These are phyloP conservation scores for Talaromyces adpressus DNA, from an alignment of 495 filamentous ascomycete genomes.

Conservation along the genomic window DNA sequence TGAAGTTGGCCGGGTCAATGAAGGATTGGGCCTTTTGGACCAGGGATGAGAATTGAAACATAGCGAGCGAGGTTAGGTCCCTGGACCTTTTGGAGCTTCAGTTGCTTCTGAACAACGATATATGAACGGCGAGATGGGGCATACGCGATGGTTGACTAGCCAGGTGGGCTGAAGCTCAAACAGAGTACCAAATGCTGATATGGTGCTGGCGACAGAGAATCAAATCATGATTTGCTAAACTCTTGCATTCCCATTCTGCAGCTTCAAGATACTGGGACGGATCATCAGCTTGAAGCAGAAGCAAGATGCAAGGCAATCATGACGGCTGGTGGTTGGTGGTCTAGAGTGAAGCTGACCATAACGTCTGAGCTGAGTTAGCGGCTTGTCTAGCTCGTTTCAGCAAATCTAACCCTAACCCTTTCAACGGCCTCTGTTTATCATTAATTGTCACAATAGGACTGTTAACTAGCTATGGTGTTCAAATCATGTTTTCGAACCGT, in stretches of 20 bases:
- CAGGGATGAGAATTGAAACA: constrained; percentile 78
- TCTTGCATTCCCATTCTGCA: not conserved
- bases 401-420: not conserved
- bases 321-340: not conserved
- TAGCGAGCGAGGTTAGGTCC: constrained; percentile 3
- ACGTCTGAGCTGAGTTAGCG: constrained; percentile 1
- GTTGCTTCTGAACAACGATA: not conserved
- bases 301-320: not conserved
- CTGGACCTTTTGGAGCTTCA: not conserved
- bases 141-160: not conserved
- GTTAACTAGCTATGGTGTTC: not conserved
- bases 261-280: not conserved
- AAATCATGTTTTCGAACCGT: not conserved
- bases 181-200: not conserved
- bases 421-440: not conserved
- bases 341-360: not conserved
- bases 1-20: constrained; percentile 72
- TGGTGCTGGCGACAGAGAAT: not conserved
- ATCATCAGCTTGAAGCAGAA: not conserved
- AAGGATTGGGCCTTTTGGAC: constrained; percentile 93
- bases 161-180: not conserved
- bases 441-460: not conserved
- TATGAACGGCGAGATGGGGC: not conserved
- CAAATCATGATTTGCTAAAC: not conserved
- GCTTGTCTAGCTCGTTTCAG: constrained; percentile 1